phyloP scores from a whole-genome alignment of 2,329 filamentous ascomycete genomes.

The Calonectria honghensis region DNA sequence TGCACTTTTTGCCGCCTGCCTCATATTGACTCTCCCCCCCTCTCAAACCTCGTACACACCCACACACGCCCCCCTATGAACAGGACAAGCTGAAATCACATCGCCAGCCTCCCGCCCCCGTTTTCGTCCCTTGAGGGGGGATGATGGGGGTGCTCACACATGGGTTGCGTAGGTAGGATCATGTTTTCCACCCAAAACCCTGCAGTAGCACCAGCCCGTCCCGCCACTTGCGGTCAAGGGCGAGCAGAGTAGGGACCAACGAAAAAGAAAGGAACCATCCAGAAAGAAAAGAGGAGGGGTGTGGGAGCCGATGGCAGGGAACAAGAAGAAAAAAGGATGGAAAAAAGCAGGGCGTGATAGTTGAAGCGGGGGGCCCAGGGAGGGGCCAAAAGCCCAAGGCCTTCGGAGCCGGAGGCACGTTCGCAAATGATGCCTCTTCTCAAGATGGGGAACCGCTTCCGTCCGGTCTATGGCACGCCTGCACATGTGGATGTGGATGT shows the following conservation, averaged over 20 bases:
- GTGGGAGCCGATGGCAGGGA: slow-evolving; percentile 12
- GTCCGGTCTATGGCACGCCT: slow-evolving; percentile 27
- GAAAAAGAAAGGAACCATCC: slow-evolving; percentile 16
- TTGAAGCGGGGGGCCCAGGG: neutral
- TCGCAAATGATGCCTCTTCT: slow-evolving; percentile 27
- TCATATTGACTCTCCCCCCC: slow-evolving; percentile 14
- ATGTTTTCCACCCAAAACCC: neutral
- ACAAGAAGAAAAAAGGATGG: slow-evolving; percentile 3
- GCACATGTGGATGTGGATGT: slow-evolving; percentile 29
- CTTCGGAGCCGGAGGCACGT: slow-evolving; percentile 27
- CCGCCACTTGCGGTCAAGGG: slow-evolving; percentile 27
- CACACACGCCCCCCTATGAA: slow-evolving; percentile 1
- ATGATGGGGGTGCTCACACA: slow-evolving; percentile 9
- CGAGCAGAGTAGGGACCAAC: neutral
- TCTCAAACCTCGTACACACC: neutral
- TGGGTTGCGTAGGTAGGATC: slow-evolving; percentile 26
- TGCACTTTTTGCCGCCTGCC: slow-evolving; percentile 24
- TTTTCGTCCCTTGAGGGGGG: neutral
- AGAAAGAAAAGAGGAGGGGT: slow-evolving; percentile 20
- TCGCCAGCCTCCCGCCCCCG: slow-evolving; percentile 14
- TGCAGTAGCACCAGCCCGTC: slow-evolving; percentile 17
- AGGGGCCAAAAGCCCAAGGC: neutral
- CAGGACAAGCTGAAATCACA: slow-evolving; percentile 28
- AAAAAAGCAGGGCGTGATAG: slow-evolving; percentile 18
- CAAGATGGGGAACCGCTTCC: slow-evolving; percentile 19